Evolutionary conservation across 2,329 filamentous ascomycete species (phyloP), one percentile per base, ranked within the genome.

Genomic region (Alternaria sp.): DNA sequence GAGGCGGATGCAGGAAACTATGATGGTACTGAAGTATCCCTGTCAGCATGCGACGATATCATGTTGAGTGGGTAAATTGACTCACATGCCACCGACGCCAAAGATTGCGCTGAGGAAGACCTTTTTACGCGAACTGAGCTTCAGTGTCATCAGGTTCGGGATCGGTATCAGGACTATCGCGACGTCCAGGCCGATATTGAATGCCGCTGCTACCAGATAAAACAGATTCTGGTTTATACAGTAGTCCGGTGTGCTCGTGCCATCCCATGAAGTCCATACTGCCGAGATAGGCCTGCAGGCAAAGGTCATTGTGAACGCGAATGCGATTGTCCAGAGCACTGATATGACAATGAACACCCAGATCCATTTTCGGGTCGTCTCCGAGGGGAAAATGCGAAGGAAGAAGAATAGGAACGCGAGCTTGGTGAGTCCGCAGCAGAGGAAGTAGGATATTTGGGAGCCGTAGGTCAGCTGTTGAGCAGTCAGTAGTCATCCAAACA

Each of bases 1-100:
- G 4, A 83, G 70, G 5, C 81, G 80, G 25, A 83, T 62, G 50
- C 80, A 76, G 49, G 80, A 81, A 32, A 83, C 73, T 12, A 83
- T 64, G 3, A 79, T 82, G 25, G 67, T 67, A 13, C 63, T 63
- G 11, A 40, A 1, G 6, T 11, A 11, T 4, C 2, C 19, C 25
- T 57, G 59, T 70, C 57, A 47, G 65, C 21, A 23, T 64, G 12
- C 40, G 6, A 10, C 6, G 15, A n/a, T 19, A 44, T 40, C 1
- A 4, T 19, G 3, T 7, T 2, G 9, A 15, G 52, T 4, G 10
- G 1, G 1, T 25, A 6, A 7, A 70, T 26, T 5, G 12, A 67
- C 78, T 69, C 68, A 82, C 80, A 82, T 71, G 28, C 77, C 62
- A 5, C 77, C 76, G 1, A 78, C 50, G 19, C 68, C 68, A 53